Percentiles rank a stretch among this genome's conserved stretches.
phyloP scores from a whole-genome alignment of 1,284 basidiomycete genomes.

The Ustilago nuda region DNA sequence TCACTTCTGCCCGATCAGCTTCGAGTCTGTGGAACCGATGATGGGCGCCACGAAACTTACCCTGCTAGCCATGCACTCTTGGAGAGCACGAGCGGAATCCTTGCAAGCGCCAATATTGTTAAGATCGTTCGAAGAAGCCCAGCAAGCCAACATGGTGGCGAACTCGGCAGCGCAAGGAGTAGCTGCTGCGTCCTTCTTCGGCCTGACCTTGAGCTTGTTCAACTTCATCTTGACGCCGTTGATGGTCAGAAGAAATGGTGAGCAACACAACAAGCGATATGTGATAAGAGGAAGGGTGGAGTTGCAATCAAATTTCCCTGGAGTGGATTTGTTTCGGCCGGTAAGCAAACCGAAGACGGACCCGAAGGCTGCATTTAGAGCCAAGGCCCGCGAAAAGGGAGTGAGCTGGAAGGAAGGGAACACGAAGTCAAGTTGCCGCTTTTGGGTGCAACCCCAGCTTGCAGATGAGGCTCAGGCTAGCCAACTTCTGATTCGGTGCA shows the following conservation, averaged over 20 bases:
- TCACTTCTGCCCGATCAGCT: background rate
- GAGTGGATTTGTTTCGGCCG: conserved; percentile 20
- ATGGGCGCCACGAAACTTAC: conserved; percentile 72
- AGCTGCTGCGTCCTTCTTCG: conserved; percentile 77
- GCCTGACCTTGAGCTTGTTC: conserved; percentile 70
- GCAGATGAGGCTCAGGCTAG: background rate
- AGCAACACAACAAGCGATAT: background rate
- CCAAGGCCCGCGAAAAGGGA: background rate
- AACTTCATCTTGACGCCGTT: conserved; percentile 56
- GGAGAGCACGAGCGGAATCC: conserved; percentile 77
- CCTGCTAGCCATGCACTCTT: conserved; percentile 86
- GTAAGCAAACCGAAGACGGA: conserved; percentile 16
- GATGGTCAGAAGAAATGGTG: background rate
- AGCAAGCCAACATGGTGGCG: conserved; percentile 86
- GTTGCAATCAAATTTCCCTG: conserved; percentile 15
- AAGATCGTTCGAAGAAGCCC: conserved; percentile 84
- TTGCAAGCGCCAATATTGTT: conserved; percentile 77
- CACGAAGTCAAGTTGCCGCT: conserved; percentile 8
- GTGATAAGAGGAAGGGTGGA: conserved; percentile 20
- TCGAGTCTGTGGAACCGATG: background rate
- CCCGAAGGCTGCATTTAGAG: conserved; percentile 24
- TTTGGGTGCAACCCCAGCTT: conserved; percentile 8
- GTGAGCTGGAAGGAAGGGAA: conserved; percentile 33
- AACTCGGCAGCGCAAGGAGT: conserved; percentile 82
- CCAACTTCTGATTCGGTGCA: conserved; percentile 9